Conservation (phyloP, 768 basidiomycete species). For the Neoboletus magnificus region DNA sequence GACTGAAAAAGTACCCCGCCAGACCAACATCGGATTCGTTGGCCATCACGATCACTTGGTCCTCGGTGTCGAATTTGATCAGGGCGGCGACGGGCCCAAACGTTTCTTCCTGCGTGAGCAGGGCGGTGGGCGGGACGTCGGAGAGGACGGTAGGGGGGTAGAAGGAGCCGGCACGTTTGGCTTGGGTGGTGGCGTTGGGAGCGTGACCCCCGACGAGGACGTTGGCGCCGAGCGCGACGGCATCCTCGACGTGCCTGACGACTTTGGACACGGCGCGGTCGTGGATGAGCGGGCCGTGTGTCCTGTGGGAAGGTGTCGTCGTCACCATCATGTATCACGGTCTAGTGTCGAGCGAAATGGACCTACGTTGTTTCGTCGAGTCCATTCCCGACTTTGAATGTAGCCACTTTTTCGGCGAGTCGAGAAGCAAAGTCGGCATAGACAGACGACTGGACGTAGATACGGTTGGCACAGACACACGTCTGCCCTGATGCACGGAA, state of each 20-base stretch:
- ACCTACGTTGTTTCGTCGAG: slow-evolving; percentile 71
- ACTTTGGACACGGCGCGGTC: slow-evolving; percentile 83
- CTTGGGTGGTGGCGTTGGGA: slow-evolving; percentile 36
- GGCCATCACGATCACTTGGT: slow-evolving; percentile 83
- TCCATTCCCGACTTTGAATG: slow-evolving; percentile 87
- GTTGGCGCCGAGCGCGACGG: slow-evolving; percentile 79
- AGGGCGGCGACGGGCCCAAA: slow-evolving; percentile 92
- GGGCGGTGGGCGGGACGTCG: slow-evolving; percentile 70
- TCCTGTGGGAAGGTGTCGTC: slow-evolving; percentile 41
- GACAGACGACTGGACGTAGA: slow-evolving; percentile 87
- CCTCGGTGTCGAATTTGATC: slow-evolving; percentile 89
- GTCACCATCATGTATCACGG: not conserved
- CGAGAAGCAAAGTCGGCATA: slow-evolving; percentile 91
- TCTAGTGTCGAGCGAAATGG: not conserved
- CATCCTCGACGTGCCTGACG: slow-evolving; percentile 81
- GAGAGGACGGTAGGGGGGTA: slow-evolving; percentile 86
- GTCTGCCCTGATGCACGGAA: slow-evolving; percentile 83
- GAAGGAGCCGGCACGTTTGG: slow-evolving; percentile 48
- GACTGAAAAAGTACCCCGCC: slow-evolving; percentile 90
- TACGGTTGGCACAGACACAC: slow-evolving; percentile 84
- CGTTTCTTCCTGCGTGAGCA: slow-evolving; percentile 81
- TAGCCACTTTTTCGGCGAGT: slow-evolving; percentile 77
- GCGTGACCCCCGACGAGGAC: slow-evolving; percentile 86
- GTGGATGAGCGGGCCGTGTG: slow-evolving; percentile 96
- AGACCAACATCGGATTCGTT: slow-evolving; percentile 83